Evolutionary conservation across 345 rosid species (phyloP), one percentile per base, ranked within the genome.

Genomic region (Draba incana): DNA sequence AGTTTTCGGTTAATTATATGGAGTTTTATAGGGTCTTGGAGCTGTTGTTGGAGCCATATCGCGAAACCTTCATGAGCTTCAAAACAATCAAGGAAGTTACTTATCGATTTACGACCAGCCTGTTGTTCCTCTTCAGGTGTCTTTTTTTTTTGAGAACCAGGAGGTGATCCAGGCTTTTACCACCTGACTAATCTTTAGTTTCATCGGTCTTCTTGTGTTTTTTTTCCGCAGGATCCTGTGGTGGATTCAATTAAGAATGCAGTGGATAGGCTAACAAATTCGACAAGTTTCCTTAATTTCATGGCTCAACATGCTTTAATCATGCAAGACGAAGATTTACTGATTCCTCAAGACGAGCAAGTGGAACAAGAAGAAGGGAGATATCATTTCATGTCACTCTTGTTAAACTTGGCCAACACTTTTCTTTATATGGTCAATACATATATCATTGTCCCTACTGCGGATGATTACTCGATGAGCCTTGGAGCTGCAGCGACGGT

Each of bases 11-110:
- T n/a, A n/a, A n/a, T n/a, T n/a, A n/a, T n/a, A n/a, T n/a, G n/a
- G 28, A 72, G 58, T 44, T 54, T 77, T 58, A 9, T 80, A 93
- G 98, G 97, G 98, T 27, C 72, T 93, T 53, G 98, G 98, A 30
- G 98, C 98, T 70, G 98, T 93, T 76, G 89, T 86, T 68, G 97
- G 98, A 70, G 98, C 98, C 46, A 71, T 93, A 77, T 93, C 98
- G 2, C 91, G 98, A 15, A 93, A 93, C 80, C 94, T 93, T 70
- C 96, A 92, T 69, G 96, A 90, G 67, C 96, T 93, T 81, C 97
- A 90, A 70, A 92, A 85, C 70, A 81, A 83, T 46, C 91, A 87
- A 69, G 98, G 98, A 79, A 93, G 98, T 82, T 87, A 83, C 83
- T 70, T 88, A 63, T 93, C 98, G 10, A 88, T 93, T 68, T 93